Percentiles rank a stretch among this genome's conserved stretches.
phyloP scores from a whole-genome alignment of 2,329 filamentous ascomycete species.

The Helotiales sp. region DNA sequence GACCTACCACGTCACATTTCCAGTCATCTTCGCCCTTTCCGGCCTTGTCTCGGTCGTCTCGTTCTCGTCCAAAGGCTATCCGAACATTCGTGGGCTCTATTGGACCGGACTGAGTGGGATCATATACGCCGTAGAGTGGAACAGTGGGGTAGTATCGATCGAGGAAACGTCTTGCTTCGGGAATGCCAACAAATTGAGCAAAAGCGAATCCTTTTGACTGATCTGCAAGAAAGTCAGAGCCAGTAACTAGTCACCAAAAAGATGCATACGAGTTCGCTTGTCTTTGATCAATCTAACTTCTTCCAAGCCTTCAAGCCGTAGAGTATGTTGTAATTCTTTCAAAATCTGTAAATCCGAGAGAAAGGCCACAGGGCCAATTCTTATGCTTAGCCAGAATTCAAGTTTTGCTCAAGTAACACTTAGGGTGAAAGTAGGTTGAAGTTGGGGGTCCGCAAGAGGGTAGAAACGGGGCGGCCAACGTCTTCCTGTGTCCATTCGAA shows the following conservation, averaged over 20 bases:
- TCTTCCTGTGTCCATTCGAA: conserved; percentile 55
- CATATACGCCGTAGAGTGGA: conserved; percentile 52
- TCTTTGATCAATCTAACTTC: conserved; percentile 63
- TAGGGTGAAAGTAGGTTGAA: conserved; percentile 39
- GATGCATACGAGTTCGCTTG: conserved; percentile 56
- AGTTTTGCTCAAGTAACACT: conserved; percentile 42
- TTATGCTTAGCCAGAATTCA: conserved; percentile 46
- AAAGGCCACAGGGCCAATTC: conserved; percentile 42
- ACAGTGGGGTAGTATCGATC: conserved; percentile 56
- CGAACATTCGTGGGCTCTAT: conserved; percentile 46
- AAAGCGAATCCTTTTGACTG: conserved; percentile 61
- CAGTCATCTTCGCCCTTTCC: conserved; percentile 58
- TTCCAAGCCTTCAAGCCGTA: conserved; percentile 57
- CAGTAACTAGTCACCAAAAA: conserved; percentile 18
- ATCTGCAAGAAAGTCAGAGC: conserved; percentile 45
- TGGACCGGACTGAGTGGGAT: conserved; percentile 48
- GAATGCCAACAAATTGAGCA: conserved; percentile 55
- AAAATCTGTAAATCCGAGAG: conserved; percentile 54
- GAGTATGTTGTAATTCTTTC: conserved; percentile 57
- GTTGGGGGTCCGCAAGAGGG: conserved; percentile 28
- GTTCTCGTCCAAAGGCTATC: conserved; percentile 58
- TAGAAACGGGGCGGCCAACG: conserved; percentile 52
- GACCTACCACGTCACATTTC: conserved; percentile 57
- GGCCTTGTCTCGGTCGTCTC: conserved; percentile 53
- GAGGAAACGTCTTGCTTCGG: conserved; percentile 57